A percentile compares a stretch with the other conserved stretches of the same genome.
These are phyloP conservation scores for Xanthoparmelia taractica DNA, from an alignment of 495 filamentous ascomycete species.

Conservation along the genomic window DNA sequence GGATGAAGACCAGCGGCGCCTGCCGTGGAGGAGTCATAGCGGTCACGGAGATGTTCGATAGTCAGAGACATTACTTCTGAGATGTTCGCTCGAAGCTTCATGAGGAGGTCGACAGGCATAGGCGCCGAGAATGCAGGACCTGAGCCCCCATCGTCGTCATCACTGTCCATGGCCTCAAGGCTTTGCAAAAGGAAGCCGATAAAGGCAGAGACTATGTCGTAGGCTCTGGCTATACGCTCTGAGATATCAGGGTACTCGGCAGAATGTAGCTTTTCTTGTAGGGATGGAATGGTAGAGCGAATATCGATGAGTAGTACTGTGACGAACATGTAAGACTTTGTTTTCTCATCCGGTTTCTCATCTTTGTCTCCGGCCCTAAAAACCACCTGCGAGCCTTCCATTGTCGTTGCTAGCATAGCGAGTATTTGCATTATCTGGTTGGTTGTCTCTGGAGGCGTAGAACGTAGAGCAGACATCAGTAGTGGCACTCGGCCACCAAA, in stretches of 20 bases:
- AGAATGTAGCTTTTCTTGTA: constrained; percentile 47
- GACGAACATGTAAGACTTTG: constrained; percentile 53
- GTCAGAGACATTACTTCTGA: constrained; percentile 50
- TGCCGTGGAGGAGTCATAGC: constrained; percentile 52
- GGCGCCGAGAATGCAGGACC: constrained; percentile 13
- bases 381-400: constrained; percentile 41
- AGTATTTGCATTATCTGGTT: constrained; percentile 48
- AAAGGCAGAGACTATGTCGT: constrained; percentile 52
- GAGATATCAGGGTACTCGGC: constrained; percentile 41
- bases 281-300: constrained; percentile 51
- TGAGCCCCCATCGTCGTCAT: constrained; percentile 20
- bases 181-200: constrained; percentile 48
- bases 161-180: constrained; percentile 33
- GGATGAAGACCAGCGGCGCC: constrained; percentile 48
- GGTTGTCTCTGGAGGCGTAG: constrained; percentile 45
- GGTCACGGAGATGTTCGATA: constrained; percentile 57
- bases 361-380: constrained; percentile 25
- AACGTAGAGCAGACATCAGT: constrained; percentile 39
- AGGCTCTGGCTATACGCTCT: constrained; percentile 48
- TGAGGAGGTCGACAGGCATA: constrained; percentile 46
- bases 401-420: constrained; percentile 39
- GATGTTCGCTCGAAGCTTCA: constrained; percentile 51
- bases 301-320: constrained; percentile 54
- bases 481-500: constrained; percentile 43
- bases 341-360: constrained; percentile 32